Base-by-base conservation (phyloP, 495 filamentous ascomycete species). In the Talaromyces ruber region DNA sequence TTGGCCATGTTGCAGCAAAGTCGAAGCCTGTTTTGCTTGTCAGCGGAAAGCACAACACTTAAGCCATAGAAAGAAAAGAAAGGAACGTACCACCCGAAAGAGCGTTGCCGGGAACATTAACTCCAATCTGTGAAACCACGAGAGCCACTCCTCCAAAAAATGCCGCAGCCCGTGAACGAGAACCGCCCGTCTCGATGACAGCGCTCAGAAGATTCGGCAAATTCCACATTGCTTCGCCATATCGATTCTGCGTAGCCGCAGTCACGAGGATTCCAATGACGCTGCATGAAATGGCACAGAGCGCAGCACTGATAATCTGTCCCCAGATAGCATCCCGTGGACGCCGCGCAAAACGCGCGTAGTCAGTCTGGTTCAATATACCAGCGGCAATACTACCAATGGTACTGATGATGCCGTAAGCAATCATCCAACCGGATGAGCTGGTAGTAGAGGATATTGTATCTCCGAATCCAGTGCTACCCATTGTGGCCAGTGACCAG, bases 61-160 rank as follows among this genome's bases (percentile, higher is more conserved):
- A 30, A 37, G 14, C 18, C 1, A 57, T 1, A 25, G 22, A 4
- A 59, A 37, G 57, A 21, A 32, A 7, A 11, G 6, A 14, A 26
- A 32, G 39, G 53, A 21, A 18, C 57, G 32, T 12, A 59, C 57
- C 57, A 28, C 80, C 81, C 18, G 76, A 79, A 64, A 84, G 76
- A 11, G 73, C 76, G 67, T 84, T 84, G 2, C 82, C 83, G 12
- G 80, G 78, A 66, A 85, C 81, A 59, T 86, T 84, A 6, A 79
- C 82, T 59, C 83, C 83, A 47, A 85, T 76, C 59, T 79, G 72
- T 32, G 80, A 80, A 34, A 84, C 70, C 58, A 74, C 74, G 71
- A 77, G 78, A 69, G 52, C 79, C 50, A 71, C 65, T 28, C 61
- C 68, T 12, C 74, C 78, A 67, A 86, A 86, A 72, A 85, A 84